phyloP scores from a whole-genome alignment of 2,329 filamentous ascomycete genomes.

The Colletotrichum graminicola region DNA sequence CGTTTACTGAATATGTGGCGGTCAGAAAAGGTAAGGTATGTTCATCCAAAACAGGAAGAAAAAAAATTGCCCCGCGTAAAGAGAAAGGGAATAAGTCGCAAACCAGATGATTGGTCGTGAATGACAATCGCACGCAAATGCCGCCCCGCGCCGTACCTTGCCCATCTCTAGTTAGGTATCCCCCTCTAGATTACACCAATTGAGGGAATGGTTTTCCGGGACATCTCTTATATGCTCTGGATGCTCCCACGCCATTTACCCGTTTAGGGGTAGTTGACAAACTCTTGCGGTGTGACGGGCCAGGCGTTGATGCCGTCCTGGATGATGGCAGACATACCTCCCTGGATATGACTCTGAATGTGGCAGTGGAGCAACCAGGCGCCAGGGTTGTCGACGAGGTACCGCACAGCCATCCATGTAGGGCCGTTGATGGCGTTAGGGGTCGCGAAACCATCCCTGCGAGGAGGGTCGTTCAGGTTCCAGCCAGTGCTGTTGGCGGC shows the following conservation, averaged over 20 bases:
- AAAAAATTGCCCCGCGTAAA: not conserved
- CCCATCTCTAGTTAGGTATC: conserved; percentile 6
- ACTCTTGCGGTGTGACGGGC: conserved; percentile 57
- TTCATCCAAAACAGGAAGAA: conserved; percentile 12
- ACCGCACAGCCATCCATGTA: conserved; percentile 65
- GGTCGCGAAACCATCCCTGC: conserved; percentile 63
- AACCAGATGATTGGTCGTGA: conserved; percentile 21
- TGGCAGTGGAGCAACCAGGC: conserved; percentile 70
- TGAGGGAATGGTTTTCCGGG: not conserved
- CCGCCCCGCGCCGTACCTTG: conserved; percentile 21
- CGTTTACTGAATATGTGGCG: conserved; percentile 36
- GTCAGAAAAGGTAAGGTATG: conserved; percentile 4
- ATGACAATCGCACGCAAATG: conserved; percentile 30
- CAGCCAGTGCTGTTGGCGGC: conserved; percentile 61
- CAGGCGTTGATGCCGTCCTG: conserved; percentile 61
- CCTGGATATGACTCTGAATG: conserved; percentile 64
- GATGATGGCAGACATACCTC: conserved; percentile 68
- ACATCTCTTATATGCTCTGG: not conserved
- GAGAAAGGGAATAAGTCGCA: conserved; percentile 4
- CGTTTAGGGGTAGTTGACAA: conserved; percentile 43
- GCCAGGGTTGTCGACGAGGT: conserved; percentile 65
- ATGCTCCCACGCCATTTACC: too few species aligned
- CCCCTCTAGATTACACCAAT: conserved; percentile 19
- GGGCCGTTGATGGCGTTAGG: conserved; percentile 48
- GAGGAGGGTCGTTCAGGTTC: conserved; percentile 68